Conservation (phyloP, 2,329 filamentous ascomycete species). For the Venturia oleaginea region DNA sequence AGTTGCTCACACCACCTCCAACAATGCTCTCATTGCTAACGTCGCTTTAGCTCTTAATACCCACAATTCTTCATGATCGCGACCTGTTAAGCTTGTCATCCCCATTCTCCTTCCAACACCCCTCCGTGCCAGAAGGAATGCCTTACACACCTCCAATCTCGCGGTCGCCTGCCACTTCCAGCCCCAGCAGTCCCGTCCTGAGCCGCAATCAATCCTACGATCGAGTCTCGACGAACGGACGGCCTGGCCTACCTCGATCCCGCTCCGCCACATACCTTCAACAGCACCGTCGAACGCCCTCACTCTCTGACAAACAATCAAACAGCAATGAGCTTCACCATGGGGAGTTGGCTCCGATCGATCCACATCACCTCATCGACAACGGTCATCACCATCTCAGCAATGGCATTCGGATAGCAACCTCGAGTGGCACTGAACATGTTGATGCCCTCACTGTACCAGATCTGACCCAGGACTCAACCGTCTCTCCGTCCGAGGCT, state of each 20-base stretch:
- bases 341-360: not conserved
- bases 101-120: not conserved
- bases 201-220: slow-evolving; percentile 43
- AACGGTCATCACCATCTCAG: not conserved
- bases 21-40: not conserved
- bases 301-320: slow-evolving; percentile 54
- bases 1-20: not conserved
- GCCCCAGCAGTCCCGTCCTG: slow-evolving; percentile 40
- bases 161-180: slow-evolving; percentile 50
- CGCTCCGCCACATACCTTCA: slow-evolving; percentile 50
- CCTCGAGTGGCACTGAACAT: slow-evolving; percentile 20
- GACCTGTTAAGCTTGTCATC: not conserved
- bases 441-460: slow-evolving; percentile 25
- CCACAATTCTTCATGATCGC: slow-evolving; percentile 7
- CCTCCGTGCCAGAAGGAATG: slow-evolving; percentile 45
- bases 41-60: not conserved
- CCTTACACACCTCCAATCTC: slow-evolving; percentile 74
- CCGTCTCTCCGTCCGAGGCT: slow-evolving; percentile 23
- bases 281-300: slow-evolving; percentile 52
- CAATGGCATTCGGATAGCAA: not conserved
- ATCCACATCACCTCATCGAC: not conserved
- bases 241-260: slow-evolving; percentile 37
- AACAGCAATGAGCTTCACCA: slow-evolving; percentile 1
- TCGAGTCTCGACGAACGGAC: slow-evolving; percentile 27
- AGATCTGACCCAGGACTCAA: slow-evolving; percentile 18